Evolutionary conservation across 2,329 filamentous ascomycete species (phyloP), one percentile per base, ranked within the genome.

Genomic region (Trichoderma lentiforme): DNA sequence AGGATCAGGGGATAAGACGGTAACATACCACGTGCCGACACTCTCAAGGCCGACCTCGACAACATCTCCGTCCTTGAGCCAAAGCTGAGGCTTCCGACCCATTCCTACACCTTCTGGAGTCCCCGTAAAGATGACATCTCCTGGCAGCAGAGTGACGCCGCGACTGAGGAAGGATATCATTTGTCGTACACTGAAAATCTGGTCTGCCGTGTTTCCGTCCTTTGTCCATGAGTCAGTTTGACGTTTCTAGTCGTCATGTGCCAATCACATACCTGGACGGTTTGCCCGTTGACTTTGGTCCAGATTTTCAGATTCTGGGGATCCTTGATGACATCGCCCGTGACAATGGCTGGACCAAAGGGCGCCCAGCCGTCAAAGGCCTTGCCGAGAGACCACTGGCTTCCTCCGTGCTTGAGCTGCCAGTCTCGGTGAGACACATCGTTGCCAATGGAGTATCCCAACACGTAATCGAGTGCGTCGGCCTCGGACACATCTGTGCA

Each of bases 361-460:
- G 91, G 92, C 6, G 90, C 91, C 90, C 91, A 94, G 74, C 89
- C 90, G 80, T 94, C 91, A 74, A 93, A 93, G 3, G 91, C 89
- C 80, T 94, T 94, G 47, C 91, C 91, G 15, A 92, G 82, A 1
- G 86, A 87, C 91, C 91, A 93, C 81, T 93, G 91, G 1, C 90
- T 87, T 18, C 90, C 90, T 18, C 90, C 90, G 53, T 85, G 86
- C 79, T 90, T 87, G 73, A 92, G 80, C 81, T 93, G 91, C 90
- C 91, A 94, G 74, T 93, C 91, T 53, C 92, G 89, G 81, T 93
- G 92, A 12, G 90, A 93, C n/a, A 95, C 87, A 79, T 95, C 93
- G 80, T 95, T 93, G 69, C 92, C 91, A 39, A 93, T 87, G 2
- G 90, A 86, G 78, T 94, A 95, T 6, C 93, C 93, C 2, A 94